Evolutionary conservation across 495 filamentous ascomycete species (phyloP), one percentile per base, ranked within the genome.

Genomic region (Bacidia rubella): DNA sequence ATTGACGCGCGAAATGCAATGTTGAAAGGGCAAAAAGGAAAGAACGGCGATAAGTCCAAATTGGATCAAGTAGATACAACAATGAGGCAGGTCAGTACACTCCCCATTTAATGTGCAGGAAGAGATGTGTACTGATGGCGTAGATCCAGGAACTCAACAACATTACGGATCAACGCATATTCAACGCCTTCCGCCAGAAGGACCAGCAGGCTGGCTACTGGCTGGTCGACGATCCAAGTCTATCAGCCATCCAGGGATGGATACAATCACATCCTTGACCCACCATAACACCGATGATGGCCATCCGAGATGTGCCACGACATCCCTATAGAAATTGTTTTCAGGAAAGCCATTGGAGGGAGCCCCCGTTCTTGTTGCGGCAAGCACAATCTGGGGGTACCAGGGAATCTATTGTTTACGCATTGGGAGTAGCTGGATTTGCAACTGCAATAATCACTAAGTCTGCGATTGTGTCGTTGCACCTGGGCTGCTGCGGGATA

Each of bases 121-220:
- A 23, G 32, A 50, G 29, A 50, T 24, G 29, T 23, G 2, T 47
- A n/a, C 52, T 61, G 51, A 60, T 43, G 24, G 38, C 20, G 7
- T 22, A 25, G n/a, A 45, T 52, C 7, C 58, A 88, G 80, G 85
- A 88, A 57, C 71, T 87, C 27, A 73, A 75, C 7, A 72, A 69
- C 42, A 73, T 88, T 63, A 84, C 80, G 22, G 81, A 87, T 54
- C 76, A 85, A 50, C 62, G 74, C 43, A 73, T 87, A 54, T 74
- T 82, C 59, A 66, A 75, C 52, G 79, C 82, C 51, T 76, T 90
- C 46, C 76, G 77, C 41, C 66, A 68, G 22, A 77, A 77, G 21
- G 85, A 90, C 61, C 62, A 74, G 47, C 68, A 72, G 55, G 78
- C 83, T 69, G 81, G 81, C 48, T 77, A 81, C 69, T 90, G 85